Percentiles rank a stretch among this genome's conserved stretches.
Conservation (phyloP, 1,139 yeast genomes). For the Debaryomycetaceae sp. region DNA sequence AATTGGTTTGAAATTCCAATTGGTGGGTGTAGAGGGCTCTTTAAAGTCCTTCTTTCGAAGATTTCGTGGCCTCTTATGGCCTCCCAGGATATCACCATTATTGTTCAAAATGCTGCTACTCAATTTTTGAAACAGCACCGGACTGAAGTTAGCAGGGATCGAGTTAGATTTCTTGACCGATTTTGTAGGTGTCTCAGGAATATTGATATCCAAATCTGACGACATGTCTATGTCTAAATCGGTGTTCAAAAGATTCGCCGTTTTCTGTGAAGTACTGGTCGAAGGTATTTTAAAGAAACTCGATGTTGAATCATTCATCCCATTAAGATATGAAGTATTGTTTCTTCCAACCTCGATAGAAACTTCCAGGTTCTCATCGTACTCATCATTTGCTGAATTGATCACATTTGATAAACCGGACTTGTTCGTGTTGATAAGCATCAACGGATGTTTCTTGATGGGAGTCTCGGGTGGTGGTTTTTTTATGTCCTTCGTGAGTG, state of each 20-base stretch:
- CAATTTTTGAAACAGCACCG: conserved; percentile 11
- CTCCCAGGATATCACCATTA: conserved; percentile 1
- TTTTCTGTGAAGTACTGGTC: conserved; percentile 13
- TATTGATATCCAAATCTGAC: conserved; percentile 16
- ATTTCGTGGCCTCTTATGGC: conserved; percentile 1
- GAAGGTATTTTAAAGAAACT: conserved; percentile 32
- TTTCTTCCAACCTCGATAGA: conserved; percentile 46
- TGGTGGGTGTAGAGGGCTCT: conserved; percentile 33
- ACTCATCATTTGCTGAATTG: conserved; percentile 19
- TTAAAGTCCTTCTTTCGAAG: conserved; percentile 3
- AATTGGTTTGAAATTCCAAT: conserved; percentile 6
- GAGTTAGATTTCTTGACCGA: conserved; percentile 30
- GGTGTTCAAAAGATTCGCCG: conserved; percentile 7
- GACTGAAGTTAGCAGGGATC: conserved; percentile 31
- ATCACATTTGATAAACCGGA: conserved; percentile 13
- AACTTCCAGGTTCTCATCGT: conserved; percentile 21
- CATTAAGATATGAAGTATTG: conserved; percentile 18
- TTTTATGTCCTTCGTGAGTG: conserved; percentile 32
- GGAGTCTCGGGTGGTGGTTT: conserved; percentile 76
- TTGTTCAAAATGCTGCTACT: not conserved
- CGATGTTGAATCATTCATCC: conserved; percentile 28
- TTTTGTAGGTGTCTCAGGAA: conserved; percentile 47
- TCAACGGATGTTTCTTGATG: conserved; percentile 59
- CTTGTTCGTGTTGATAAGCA: conserved; percentile 28
- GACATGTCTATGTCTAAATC: conserved; percentile 24